Conservation (phyloP, 2,329 filamentous ascomycete genomes). For the Orbilia javanica region DNA sequence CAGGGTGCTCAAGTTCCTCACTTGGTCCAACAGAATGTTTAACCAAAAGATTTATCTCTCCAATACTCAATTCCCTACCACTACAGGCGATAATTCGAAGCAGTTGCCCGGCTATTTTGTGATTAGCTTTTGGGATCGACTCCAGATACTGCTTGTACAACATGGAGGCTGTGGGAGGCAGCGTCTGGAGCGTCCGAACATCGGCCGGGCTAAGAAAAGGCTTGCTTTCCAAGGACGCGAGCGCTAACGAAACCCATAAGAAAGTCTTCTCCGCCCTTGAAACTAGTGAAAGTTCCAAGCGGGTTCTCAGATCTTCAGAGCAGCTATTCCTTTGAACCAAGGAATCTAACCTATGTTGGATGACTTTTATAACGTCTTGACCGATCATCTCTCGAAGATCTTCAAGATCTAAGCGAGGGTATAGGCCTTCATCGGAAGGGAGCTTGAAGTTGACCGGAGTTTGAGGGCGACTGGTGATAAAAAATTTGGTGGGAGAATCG, state of each 20-base stretch:
- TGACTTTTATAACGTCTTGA: constrained; percentile 1
- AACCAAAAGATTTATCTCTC: constrained; percentile 14
- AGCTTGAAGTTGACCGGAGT: background rate
- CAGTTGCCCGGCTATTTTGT: background rate
- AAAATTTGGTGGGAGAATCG: constrained; percentile 14
- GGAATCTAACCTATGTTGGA: constrained; percentile 3
- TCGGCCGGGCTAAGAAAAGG: background rate
- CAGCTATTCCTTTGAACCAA: constrained; percentile 15
- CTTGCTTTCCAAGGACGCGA: constrained; percentile 1
- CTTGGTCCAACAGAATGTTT: background rate
- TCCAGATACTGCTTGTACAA: constrained; percentile 13
- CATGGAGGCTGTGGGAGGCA: background rate
- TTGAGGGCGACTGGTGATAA: constrained; percentile 7
- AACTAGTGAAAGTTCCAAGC: background rate
- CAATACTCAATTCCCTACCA: constrained; percentile 2
- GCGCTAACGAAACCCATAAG: constrained; percentile 14
- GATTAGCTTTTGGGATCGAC: background rate
- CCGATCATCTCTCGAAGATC: background rate
- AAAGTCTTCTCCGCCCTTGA: constrained; percentile 18
- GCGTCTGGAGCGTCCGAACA: background rate
- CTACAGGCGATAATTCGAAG: constrained; percentile 13
- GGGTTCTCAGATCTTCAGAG: background rate
- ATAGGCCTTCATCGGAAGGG: background rate
- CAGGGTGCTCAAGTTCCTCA: constrained; percentile 2
- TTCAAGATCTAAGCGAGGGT: constrained; percentile 1